Conservation (phyloP, 139 green algal genomes). For the Micractinium sp. region DNA sequence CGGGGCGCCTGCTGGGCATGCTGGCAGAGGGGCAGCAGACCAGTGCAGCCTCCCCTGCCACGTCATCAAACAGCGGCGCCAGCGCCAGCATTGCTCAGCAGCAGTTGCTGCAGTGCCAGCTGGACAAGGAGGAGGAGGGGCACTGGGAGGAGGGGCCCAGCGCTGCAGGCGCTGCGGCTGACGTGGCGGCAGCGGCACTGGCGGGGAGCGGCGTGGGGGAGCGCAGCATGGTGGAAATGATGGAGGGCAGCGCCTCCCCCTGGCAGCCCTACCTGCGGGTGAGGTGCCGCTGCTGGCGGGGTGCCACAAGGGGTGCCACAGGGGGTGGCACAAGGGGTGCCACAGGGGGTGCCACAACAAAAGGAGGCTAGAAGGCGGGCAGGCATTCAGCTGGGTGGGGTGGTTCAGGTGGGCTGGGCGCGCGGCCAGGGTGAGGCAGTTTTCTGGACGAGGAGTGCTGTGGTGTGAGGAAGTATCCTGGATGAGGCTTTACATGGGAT, state of each 20-base stretch:
- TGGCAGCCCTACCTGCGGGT: constrained; percentile 71
- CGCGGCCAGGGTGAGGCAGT: too few species aligned
- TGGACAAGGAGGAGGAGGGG: constrained; percentile 52
- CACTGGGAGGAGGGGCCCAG: not conserved
- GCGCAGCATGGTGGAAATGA: constrained; percentile 67
- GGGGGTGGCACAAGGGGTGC: not conserved
- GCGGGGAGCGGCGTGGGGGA: constrained; percentile 71
- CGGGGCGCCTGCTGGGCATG: constrained; percentile 74
- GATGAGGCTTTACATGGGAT: too few species aligned
- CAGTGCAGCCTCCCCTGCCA: not conserved
- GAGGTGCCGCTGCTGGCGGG: not conserved
- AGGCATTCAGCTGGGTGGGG: not conserved
- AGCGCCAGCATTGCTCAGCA: too few species aligned
- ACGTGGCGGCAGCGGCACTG: constrained; percentile 51
- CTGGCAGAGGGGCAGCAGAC: constrained; percentile 36
- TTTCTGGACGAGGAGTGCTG: too few species aligned
- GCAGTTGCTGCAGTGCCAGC: constrained; percentile 23
- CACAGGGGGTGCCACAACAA: too few species aligned
- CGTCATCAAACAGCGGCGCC: not conserved
- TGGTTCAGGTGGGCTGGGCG: too few species aligned
- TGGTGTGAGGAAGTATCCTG: too few species aligned
- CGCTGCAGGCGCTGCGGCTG: too few species aligned
- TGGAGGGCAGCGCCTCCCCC: constrained; percentile 41
- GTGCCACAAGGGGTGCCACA: not conserved
- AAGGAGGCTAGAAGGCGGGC: too few species aligned